Base-by-base conservation (phyloP, 352 stramenopile genomes). In the Thraustotheca clavata region DNA sequence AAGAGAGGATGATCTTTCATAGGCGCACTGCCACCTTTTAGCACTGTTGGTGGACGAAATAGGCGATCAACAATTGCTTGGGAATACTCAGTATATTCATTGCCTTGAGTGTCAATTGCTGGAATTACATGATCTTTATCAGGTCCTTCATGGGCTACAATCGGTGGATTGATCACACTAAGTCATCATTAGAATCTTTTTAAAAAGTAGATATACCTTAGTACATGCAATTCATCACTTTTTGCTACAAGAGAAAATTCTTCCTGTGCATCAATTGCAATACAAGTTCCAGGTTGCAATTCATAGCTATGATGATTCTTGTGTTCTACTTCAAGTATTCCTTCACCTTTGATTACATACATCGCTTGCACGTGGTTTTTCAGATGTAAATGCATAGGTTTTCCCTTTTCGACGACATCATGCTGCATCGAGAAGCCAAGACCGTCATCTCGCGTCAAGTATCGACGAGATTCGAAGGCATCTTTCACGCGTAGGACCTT, bases 311-410 rank as follows among this genome's bases (percentile, higher is more conserved):
- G 43, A 31, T 52, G 43, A 24, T 35, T 31, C 11, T 24, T 31
- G 7, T 31, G 31, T 20, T 52, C 9, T 24, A 52, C 34, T 31
- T 52, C 43, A 31, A 52, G 43, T 18, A 31, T 11, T 24, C 43
- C 43, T 24, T 52, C 43, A 31, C 43, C 43, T 31, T 11, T 9
- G 2, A 52, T 52, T 9, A 52, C 43, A 18, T 52, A 52, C 43
- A 52, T 52, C 7, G 43, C 43, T 52, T 52, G 43, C 9, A 52
- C 43, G 43, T 52, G 43, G 43, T 52, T 52, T 31, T 52, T 52
- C 11, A 52, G 12, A 18, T 52, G 43, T 11, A 52, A 24, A 31
- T 31, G 43, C 43, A 52, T 3, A 2, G 43, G 43, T 11, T 24
- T 7, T 24, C 43, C 43, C 43, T 52, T 52, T 9, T 24, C 9